Base-by-base conservation (phyloP, 129 eudicot species). In the Deinandra increscens region DNA sequence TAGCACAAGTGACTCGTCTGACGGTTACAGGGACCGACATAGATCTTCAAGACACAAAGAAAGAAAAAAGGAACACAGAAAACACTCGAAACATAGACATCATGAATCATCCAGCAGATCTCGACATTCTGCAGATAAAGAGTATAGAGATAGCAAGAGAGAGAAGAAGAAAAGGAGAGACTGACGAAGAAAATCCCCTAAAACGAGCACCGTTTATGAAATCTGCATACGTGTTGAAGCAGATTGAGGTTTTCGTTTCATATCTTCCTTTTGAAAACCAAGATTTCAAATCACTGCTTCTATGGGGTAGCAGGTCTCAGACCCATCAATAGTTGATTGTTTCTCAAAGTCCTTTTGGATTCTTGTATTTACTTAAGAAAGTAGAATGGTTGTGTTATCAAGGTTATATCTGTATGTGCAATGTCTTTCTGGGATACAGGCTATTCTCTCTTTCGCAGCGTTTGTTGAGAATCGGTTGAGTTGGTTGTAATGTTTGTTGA, bases 11-110 rank as follows among this genome's bases (percentile, higher is more conserved):
- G 83, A 81, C 45, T 80, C 86, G 7, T 82, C 87, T 26, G 84
- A 80, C 43, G 85, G 70, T 59, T 68, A 72, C 54, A 54, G 72
- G 49, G 92, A 83, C 41, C 68, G 82, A 39, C 64, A 82, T 54
- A 75, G 80, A 31, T 92, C 98, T 53, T 92, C 98, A 45, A 85
- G 86, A 78, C 85, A 87, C 6, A 86, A 78, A 71, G 83, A 72
- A 74, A 75, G 84, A 45, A 81, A 84, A 29, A 88, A 66, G 74
- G 84, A 62, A 70, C 73, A 85, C 63, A 88, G 81, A 75, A 88
- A 83, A 64, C 87, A 70, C 66, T 82, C 96, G 0, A 86, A 82
- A 65, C 84, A 81, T 75, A 79, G 79, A 79, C 66, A 79, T 39
- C 71, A 67, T 45, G 81, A 65, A 41, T 82, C 93, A 15, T 75